Evolutionary conservation across 306 rosid species (phyloP), one percentile per base, ranked within the genome.

Genomic region (Urtica urens): DNA sequence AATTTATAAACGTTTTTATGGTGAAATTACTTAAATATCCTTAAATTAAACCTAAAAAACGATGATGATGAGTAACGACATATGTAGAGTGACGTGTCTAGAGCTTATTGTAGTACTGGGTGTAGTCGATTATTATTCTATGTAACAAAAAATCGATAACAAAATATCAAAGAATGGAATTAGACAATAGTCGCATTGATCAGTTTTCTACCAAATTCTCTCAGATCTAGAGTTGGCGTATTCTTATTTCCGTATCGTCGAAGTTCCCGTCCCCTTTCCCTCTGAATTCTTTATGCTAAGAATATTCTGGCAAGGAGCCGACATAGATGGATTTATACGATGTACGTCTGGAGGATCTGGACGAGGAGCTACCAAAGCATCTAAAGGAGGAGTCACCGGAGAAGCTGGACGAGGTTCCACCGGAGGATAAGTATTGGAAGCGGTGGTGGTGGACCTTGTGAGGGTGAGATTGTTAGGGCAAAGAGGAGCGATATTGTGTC

Each of bases 401-500:
- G 7, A 19, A 13, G 11, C 18, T 2, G 3, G 40, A 5, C n/a
- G 40, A 10, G 42, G 17, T 13, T 16, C 42, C 0, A 19, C 18
- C 5, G 42, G 18, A 0, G 42, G 16, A 13, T 15, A 0, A 10
- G 3, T 13, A 0, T 16, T 16, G 10, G 40, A 10, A 3, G 11
- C 10, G n/a, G 11, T 9, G 40, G 40, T 35, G 15, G 11, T 35
- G 11, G n/a, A 16, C n/a, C n/a, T 35, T 4, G 11, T 16, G 10
- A 27, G 10, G 1, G 15, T 10, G 53, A 17, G 30, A 39, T 14
- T 9, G n/a, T 48, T 9, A 15, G 55, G 48, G 57, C 96, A 82
- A 13, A 31, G 40, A 48, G 96, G 94, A 41, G 27, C 22, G 54
- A 80, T 85, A n/a, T n/a, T n/a, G 8, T 46, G 16, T 64, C 39